Conservation (phyloP, 192 early-diverging fungal species). For the Haplosporangium gracile region DNA sequence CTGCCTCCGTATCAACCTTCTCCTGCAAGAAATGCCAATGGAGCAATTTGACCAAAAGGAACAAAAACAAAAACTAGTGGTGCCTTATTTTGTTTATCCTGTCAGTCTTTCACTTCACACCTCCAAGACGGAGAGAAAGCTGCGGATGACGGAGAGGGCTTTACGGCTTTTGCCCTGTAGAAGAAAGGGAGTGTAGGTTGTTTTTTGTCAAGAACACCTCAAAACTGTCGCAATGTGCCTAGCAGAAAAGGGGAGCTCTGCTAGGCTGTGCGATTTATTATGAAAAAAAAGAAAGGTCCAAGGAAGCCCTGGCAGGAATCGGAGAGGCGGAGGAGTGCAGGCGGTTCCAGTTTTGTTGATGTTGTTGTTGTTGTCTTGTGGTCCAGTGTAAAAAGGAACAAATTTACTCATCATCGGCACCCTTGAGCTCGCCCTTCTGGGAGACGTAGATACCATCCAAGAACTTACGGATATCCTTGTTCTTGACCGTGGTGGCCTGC, state of each 20-base stretch:
- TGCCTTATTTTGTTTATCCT: not conserved
- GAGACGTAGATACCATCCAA: slow-evolving; percentile 98
- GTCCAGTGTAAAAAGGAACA: not conserved
- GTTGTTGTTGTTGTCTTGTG: slow-evolving; percentile 1
- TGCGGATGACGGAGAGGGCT: not conserved
- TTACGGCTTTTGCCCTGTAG: not conserved
- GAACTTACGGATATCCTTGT: slow-evolving; percentile 99
- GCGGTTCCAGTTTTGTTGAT: not conserved
- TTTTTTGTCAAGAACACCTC: not conserved
- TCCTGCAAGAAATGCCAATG: not conserved
- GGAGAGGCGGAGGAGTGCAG: not conserved
- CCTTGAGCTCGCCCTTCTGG: slow-evolving; percentile 76
- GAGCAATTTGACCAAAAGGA: slow-evolving; percentile 3
- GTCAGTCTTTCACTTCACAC: not conserved
- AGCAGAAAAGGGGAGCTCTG: slow-evolving; percentile 13
- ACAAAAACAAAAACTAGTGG: not conserved
- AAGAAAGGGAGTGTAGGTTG: not conserved
- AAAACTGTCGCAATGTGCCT: slow-evolving; percentile 28
- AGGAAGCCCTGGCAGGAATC: not conserved
- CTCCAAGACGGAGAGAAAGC: not conserved
- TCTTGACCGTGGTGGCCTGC: slow-evolving; percentile 92
- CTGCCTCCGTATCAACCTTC: slow-evolving; percentile 10
- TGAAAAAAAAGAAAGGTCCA: not conserved
- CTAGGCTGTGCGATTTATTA: slow-evolving; percentile 45
- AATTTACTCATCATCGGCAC: slow-evolving; percentile 69